Percentiles rank a stretch among this genome's conserved stretches.
These are phyloP conservation scores for Cyathus striatus DNA, from an alignment of 768 basidiomycete species.

Conservation along the genomic window DNA sequence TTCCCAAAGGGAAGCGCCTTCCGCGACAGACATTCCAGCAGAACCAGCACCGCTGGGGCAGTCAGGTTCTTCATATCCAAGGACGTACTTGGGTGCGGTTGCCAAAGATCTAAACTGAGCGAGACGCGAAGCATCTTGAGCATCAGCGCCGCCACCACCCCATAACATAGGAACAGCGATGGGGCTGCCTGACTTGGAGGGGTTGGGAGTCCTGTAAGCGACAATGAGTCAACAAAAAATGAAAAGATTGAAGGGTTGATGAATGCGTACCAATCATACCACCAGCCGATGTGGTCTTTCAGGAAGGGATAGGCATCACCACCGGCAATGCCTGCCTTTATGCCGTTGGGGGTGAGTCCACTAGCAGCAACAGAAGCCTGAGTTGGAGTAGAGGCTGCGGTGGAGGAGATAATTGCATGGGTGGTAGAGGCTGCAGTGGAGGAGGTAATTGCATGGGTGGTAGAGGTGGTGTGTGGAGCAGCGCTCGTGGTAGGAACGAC, in stretches of 20 bases:
- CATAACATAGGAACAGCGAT: constrained; percentile 43
- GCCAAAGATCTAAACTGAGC: constrained; percentile 28
- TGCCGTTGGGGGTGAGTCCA: constrained; percentile 33
- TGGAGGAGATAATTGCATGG: constrained; percentile 4
- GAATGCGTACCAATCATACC: constrained; percentile 38
- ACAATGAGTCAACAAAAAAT: background rate
- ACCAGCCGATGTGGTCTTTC: constrained; percentile 41
- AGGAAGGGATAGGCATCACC: constrained; percentile 35
- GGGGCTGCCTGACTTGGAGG: constrained; percentile 30
- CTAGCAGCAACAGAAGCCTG: constrained; percentile 7
- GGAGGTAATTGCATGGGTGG: background rate
- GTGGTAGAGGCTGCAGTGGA: background rate
- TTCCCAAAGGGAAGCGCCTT: constrained; percentile 36
- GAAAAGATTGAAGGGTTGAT: background rate
- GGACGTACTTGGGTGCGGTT: constrained; percentile 28
- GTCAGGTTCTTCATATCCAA: constrained; percentile 45
- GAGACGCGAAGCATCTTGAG: constrained; percentile 32
- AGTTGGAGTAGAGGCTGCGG: constrained; percentile 4
- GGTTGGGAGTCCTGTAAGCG: constrained; percentile 30
- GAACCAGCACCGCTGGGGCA: constrained; percentile 38
- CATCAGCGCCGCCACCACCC: constrained; percentile 35
- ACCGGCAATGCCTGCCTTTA: constrained; percentile 42
- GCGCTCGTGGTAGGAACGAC: background rate
- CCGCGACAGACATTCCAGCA: constrained; percentile 35
- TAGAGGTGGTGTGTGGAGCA: background rate